A percentile compares a stretch with the other conserved stretches of the same genome.
phyloP scores from a whole-genome alignment of 306 rosid genomes.

The Vicia sativa region DNA sequence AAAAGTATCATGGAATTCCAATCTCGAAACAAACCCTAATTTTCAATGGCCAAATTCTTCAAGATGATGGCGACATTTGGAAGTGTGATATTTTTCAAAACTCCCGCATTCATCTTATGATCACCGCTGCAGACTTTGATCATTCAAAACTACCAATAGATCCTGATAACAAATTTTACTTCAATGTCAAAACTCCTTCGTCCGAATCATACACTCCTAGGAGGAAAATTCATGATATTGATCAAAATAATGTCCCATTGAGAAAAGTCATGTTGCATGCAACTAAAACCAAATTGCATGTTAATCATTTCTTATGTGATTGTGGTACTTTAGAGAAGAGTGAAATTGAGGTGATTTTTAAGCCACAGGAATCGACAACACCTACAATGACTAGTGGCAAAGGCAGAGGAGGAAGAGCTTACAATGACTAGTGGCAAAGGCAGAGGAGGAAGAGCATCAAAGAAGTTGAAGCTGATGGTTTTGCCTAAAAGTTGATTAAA shows the following conservation, averaged over 20 bases:
- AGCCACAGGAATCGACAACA: background rate
- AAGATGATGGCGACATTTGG: slow-evolving; percentile 56
- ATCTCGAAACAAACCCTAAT: slow-evolving; percentile 63
- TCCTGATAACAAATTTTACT: slow-evolving; percentile 29
- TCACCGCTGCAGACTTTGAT: slow-evolving; percentile 34
- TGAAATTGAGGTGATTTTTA: slow-evolving; percentile 51
- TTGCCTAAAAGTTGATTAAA: slow-evolving; percentile 44
- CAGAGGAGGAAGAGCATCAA: background rate
- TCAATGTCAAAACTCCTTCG: slow-evolving; percentile 44
- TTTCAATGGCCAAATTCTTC: slow-evolving; percentile 63
- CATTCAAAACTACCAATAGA: background rate
- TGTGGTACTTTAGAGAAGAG: slow-evolving; percentile 40
- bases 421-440: background rate
- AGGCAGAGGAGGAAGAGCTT: background rate
- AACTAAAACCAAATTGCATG: slow-evolving; percentile 42
- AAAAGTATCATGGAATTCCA: slow-evolving; percentile 69
- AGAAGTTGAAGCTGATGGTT: slow-evolving; percentile 60
- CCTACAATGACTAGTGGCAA: background rate
- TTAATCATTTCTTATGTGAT: slow-evolving; percentile 43
- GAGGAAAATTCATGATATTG: slow-evolving; percentile 55
- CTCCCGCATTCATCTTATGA: slow-evolving; percentile 49
- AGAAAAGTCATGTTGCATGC: slow-evolving; percentile 40
- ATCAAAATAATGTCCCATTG: slow-evolving; percentile 8
- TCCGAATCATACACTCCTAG: slow-evolving; percentile 39
- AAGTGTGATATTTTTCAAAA: slow-evolving; percentile 55